Conservation (phyloP, 2,329 filamentous ascomycete species). For the Coccinonectria pachysandricola region DNA sequence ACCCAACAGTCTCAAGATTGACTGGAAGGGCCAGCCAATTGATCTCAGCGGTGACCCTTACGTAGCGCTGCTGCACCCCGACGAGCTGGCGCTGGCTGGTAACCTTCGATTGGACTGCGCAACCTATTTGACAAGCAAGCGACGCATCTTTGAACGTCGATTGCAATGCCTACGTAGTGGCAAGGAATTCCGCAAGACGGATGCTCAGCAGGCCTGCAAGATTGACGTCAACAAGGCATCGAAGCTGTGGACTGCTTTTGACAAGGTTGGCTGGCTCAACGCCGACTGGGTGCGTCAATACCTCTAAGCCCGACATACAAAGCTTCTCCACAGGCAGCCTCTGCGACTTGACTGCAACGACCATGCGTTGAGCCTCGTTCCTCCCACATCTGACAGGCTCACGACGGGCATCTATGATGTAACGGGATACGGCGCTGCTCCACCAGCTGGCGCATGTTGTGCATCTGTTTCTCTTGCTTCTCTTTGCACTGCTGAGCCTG, state of each 20-base stretch:
- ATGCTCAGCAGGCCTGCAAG: conserved; percentile 93
- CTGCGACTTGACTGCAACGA: no score
- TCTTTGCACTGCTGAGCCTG: no score
- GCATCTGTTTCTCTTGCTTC: no score
- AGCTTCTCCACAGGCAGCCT: no score
- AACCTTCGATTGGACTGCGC: conserved; percentile 75
- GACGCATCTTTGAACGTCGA: conserved; percentile 74
- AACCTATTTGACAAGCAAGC: conserved; percentile 86
- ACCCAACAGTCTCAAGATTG: conserved; percentile 65
- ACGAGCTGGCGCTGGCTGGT: conserved; percentile 67
- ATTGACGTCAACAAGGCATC: conserved; percentile 98
- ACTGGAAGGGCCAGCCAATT: conserved; percentile 75
- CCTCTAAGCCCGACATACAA: no score
- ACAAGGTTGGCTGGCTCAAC: conserved; percentile 76
- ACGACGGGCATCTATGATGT: no score
- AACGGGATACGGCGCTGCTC: no score
- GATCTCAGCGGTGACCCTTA: conserved; percentile 67
- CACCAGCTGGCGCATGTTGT: no score
- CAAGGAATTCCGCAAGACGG: conserved; percentile 90
- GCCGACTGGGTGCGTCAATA: conserved; percentile 31
- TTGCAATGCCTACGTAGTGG: conserved; percentile 55
- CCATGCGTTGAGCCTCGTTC: no score
- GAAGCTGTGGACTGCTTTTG: conserved; percentile 82
- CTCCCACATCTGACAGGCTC: no score
- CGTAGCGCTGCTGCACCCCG: conserved; percentile 59